Evolutionary conservation across 108 stramenopile genomes (phyloP), one percentile per base, ranked within the genome.

Genomic region (Nannochloropsis gaditana): DNA sequence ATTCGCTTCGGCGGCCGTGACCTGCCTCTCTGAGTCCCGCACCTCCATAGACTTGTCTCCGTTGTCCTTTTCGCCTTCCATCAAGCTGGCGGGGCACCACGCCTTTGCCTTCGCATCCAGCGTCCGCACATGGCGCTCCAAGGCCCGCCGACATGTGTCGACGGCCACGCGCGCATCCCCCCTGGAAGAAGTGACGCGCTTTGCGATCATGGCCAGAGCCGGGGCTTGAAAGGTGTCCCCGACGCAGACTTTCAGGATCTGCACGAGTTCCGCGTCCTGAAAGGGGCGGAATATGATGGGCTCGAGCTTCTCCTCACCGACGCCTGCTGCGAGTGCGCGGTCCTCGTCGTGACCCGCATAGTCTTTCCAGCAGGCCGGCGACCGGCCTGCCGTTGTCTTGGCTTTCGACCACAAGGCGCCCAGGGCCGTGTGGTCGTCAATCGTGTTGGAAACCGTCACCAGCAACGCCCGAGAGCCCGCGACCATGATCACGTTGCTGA

Each of bases 361-460:
- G 19, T 73, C 59, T n/a, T 2, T n/a, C 59, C 15, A 8, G 4
- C 59, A n/a, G 15, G 59, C 15, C 19, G 59, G 59, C 8, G 15
- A n/a, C 59, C 59, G 59, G 19, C 59, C 59, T n/a, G 59, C 59
- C 15, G 59, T n/a, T 5, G 59, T n/a, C 15, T n/a, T 15, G 15
- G 2, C 59, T n/a, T 73, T 73, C 3, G 59, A 73, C 59, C 59
- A 73, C n/a, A 73, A 8, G 19, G 59, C 59, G 59, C 59, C 59
- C 59, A 73, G 59, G 59, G 59, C 59, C 4, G 59, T 73, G 59
- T 73, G 59, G n/a, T 73, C 59, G n/a, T 73, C 59, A 73, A 73
- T 73, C 19, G 59, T 73, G 8, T 73, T 73, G 8, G 19, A n/a
- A 6, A 73, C 59, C 3, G 59, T 73, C 6, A 73, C 59, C 15